Evolutionary conservation across 495 filamentous ascomycete species (phyloP), one percentile per base, ranked within the genome.

Genomic region (Hyaloscypha bicolor): DNA sequence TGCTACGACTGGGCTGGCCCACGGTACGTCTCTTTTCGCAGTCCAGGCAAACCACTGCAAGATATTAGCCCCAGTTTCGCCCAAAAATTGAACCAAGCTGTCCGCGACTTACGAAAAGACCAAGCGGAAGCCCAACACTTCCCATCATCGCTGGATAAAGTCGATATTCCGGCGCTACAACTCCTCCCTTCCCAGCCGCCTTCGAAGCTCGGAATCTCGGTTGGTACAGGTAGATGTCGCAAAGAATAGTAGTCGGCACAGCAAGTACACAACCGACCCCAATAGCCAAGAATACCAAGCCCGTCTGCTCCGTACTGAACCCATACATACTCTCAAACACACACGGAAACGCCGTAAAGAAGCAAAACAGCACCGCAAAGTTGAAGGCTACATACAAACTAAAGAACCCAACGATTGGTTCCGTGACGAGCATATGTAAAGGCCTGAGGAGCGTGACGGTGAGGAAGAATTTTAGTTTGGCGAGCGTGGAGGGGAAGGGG

Each of bases 271-370:
- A 86, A 11, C 89, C 89, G 0, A 85, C 66, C 1, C 82, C 82
- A 66, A 91, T 81, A 9, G 79, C 78, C 29, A 91, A 55, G 68
- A 91, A 92, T 2, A 83, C 79, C 1, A 91, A 76, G 3, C 89
- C 88, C 9, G 76, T 77, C 56, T 87, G 69, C 55, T 82, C 82
- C 6, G 77, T 60, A 3, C 74, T 67, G 61, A 87, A 87, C 48
- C 72, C 69, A 71, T 90, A 88, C 21, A 83, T 75, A 4, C 67
- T 66, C 55, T 75, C 51, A 67, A 86, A 88, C 6, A 85, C 75
- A 55, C 82, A 79, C 0, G 87, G 88, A 30, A 90, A 81, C 0
- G 86, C 87, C 14, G 86, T 86, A 67, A 92, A 90, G 78, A 91
- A 91, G 29, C 77, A 78, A 69, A 87, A 91, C 4, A 92, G 80